Evolutionary conservation across 805 yeast genomes (phyloP), one percentile per base, ranked within the genome.

Genomic region (Candida dajiaensis): DNA sequence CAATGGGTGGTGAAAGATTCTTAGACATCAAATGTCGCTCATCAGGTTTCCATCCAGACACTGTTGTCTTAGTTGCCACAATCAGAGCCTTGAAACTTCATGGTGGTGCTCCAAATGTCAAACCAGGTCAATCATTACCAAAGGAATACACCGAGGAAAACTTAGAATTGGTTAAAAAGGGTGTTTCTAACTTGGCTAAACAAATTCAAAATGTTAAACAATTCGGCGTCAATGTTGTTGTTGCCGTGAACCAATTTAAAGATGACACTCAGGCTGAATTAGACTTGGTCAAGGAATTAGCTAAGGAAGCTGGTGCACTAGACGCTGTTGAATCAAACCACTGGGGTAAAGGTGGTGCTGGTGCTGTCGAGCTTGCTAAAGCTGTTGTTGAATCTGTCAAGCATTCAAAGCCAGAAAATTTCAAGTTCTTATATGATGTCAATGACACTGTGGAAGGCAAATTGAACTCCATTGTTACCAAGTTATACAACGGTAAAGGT

Each of bases 1-100:
- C 97, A 42, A 92, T 92, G 98, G 99, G 99, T 55, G 98, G 98
- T 57, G 95, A 85, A 71, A 73, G 95, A 68, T 85, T 85, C 67
- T 73, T 83, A 65, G 84, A 85, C 67, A 85, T 85, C 69, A 85
- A 85, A 66, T 83, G 90, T 64, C 77, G 94, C 63, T 76, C 89
- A 10, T 80, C 88, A n/a, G 94, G 92, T 9, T 71, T 85, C 51
- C 73, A 72, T 26, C 95, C 95, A 18, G 88, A 85, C 63, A 81
- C 78, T 40, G 85, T 85, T 52, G 88, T 85, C 41, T 75, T 85
- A 56, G 95, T 85, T 50, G 94, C 95, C 44, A 85, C 95, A 35
- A 83, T 84, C 19, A 77, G 95, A 69, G 95, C 95, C 22, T 72
- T 85, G 67, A 85, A 85, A 67, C 80, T 85, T 42, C 95, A 85